Evolutionary conservation across 805 yeast genomes (phyloP), one percentile per base, ranked within the genome.

Genomic region (Starmerella cellae): DNA sequence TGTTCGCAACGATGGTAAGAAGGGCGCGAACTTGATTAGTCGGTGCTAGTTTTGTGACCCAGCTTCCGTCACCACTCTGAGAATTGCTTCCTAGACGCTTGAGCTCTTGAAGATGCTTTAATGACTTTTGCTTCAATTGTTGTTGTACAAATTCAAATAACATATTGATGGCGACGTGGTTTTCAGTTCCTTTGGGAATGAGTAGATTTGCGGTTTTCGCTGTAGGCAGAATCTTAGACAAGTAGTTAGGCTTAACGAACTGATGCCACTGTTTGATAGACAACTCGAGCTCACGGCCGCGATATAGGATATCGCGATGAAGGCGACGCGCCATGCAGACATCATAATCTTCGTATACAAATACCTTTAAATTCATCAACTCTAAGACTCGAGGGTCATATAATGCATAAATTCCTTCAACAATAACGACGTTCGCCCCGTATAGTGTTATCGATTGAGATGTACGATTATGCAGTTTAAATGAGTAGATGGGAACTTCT

Each of bases 341-440:
- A 57, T 91, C 98, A 51, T 85, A 67, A 55, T 87, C 97, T 2
- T 96, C 91, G 52, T 88, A 96, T 3, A 91, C 96, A 59, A 76
- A 91, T 17, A 88, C 74, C 60, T 82, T 88, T 45, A 84, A 67
- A 55, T 88, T 94, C 79, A 87, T 80, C 55, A 85, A 55, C 11
- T 73, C 79, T 41, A 79, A 61, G 16, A 91, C 61, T 33, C 85
- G 69, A 37, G 69, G 68, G 57, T 80, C 84, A 47, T 78, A 75
- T 35, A 91, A 61, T 0, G 95, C 84, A 57, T 82, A 83, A 3
- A 91, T 76, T 2, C 98, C 98, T 60, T 91, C 98, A 30, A 91
- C 65, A 5, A 91, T 79, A 41, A 91, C 81, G 18, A 91, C 94
- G 58, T 85, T 85, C 14, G 96, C 95, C 2, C 96, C 97, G 55